A percentile compares a stretch with the other conserved stretches of the same genome.
These are phyloP conservation scores for Debaryomyces psychrophilus DNA, from an alignment of 1,139 yeast species.

Conservation along the genomic window DNA sequence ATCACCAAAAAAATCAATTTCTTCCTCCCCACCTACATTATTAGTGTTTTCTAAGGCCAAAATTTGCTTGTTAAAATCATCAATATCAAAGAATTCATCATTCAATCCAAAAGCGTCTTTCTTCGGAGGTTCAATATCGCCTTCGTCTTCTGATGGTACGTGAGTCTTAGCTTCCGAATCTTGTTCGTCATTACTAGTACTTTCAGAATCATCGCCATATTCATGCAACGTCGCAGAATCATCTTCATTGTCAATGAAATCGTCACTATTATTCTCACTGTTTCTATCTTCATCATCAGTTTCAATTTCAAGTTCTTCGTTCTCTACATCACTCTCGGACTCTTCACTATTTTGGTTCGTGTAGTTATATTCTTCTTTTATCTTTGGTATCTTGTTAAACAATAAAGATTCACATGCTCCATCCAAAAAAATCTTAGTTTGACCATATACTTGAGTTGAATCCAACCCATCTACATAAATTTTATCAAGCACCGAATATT, in stretches of 20 bases:
- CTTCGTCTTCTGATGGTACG: slow-evolving; percentile 24
- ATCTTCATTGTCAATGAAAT: slow-evolving; percentile 20
- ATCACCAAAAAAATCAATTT: slow-evolving; percentile 64
- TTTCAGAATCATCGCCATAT: slow-evolving; percentile 17
- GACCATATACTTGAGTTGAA: slow-evolving; percentile 92
- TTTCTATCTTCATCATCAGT: slow-evolving; percentile 23
- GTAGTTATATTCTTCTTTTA: slow-evolving; percentile 29
- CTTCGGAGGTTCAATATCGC: slow-evolving; percentile 16
- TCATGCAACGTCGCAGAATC: slow-evolving; percentile 13
- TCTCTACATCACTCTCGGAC: slow-evolving; percentile 9
- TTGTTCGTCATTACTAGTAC: slow-evolving; percentile 20
- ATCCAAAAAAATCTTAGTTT: slow-evolving; percentile 74
- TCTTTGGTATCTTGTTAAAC: slow-evolving; percentile 46
- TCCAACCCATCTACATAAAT: slow-evolving; percentile 85
- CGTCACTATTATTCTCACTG: slow-evolving; percentile 9
- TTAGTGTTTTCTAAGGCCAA: slow-evolving; percentile 65
- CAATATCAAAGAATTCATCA: slow-evolving; percentile 84
- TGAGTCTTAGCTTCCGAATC: slow-evolving; percentile 18
- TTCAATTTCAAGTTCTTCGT: slow-evolving; percentile 25
- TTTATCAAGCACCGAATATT: slow-evolving; percentile 76
- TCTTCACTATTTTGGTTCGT: slow-evolving; percentile 18
- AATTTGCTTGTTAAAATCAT: slow-evolving; percentile 81
- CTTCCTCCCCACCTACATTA: slow-evolving; percentile 49
- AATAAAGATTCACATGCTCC: slow-evolving; percentile 41
- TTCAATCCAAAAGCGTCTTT: slow-evolving; percentile 71